Evolutionary conservation across 495 filamentous ascomycete genomes (phyloP), one percentile per base, ranked within the genome.

Genomic region (Xylaria cubensis): DNA sequence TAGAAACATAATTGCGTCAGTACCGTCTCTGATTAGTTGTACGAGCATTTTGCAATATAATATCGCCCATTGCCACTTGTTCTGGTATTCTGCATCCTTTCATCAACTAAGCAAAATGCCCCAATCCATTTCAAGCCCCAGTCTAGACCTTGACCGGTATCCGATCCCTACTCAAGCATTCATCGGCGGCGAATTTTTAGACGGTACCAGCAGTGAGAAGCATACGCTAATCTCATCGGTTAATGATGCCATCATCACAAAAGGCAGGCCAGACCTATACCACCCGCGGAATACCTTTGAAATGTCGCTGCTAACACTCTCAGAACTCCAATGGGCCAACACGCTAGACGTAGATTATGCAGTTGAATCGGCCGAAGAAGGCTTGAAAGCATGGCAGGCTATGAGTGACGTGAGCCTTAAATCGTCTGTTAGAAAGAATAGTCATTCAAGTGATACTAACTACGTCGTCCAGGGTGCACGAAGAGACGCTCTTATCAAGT

Each of bases 401-500:
- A 53, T 53, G 50, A 53, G 50, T 12, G 50, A 24, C 3, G 50
- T 53, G 21, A 12, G 50, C 24, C 10, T 53, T 0, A 26, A 26
- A 53, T 26, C 2, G 0, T 4, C 5, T 21, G 12, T 8, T 13
- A 21, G 50, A 53, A 53, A 1, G 10, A 53, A 24, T 26, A 24
- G 9, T 26, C 8, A 50, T 50, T 21, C 19, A 13, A 51, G 21
- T 4, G 21, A 26, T 24, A 13, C 50, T 53, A 12, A 53, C 2
- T 3, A 8, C 8, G 26, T 26, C 24, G 9, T 26, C 19, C 1
- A 64, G 61, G 21, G 6, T 15, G 36, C 61, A 13, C 61, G 61
- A 64, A 64, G 36, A 44, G 61, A 64, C 36, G 36, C 61, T 42
- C 61, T 64, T n/a, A 42, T 64, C 21, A 64, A 64, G 19, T 64